phyloP scores from a whole-genome alignment of 495 filamentous ascomycete species.

The Penicillium desertorum region DNA sequence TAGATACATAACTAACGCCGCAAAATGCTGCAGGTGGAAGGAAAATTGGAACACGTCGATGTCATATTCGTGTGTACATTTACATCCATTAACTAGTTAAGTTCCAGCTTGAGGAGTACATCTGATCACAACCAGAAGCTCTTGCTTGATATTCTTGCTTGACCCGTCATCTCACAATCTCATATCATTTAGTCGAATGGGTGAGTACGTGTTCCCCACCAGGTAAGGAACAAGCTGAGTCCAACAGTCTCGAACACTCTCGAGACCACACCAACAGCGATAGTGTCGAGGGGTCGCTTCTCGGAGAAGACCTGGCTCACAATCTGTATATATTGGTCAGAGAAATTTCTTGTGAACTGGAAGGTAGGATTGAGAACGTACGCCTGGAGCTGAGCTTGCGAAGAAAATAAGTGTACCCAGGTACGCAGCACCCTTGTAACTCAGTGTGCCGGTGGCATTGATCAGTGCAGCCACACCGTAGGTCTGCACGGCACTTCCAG shows the following conservation, averaged over 20 bases:
- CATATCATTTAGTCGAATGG: slow-evolving; percentile 60
- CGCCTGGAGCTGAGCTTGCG: slow-evolving; percentile 81
- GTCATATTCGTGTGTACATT: slow-evolving; percentile 11
- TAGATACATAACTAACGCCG: neutral
- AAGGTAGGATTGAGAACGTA: slow-evolving; percentile 50
- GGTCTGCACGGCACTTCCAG: slow-evolving; percentile 84
- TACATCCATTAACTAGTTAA: slow-evolving; percentile 7
- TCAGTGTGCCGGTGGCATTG: slow-evolving; percentile 90
- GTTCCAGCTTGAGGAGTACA: neutral
- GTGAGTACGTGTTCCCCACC: slow-evolving; percentile 94
- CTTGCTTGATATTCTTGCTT: neutral
- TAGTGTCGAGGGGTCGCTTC: slow-evolving; percentile 84
- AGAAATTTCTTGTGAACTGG: neutral
- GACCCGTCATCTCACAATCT: neutral
- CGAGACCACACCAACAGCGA: slow-evolving; percentile 78
- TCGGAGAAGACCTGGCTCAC: slow-evolving; percentile 84
- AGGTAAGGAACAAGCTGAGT: slow-evolving; percentile 86
- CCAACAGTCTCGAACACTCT: slow-evolving; percentile 92
- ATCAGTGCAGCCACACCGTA: slow-evolving; percentile 95
- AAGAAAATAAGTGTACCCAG: slow-evolving; percentile 88
- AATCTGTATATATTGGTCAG: slow-evolving; percentile 54
- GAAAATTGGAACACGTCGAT: neutral
- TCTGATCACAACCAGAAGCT: neutral
- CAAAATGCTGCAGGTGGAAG: neutral
- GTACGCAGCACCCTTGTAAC: slow-evolving; percentile 96